A percentile compares a stretch with the other conserved stretches of the same genome.
Evolutionary conservation across 2,329 filamentous ascomycete genomes (phyloP).

Genomic region (Penicillium verrucosum): DNA sequence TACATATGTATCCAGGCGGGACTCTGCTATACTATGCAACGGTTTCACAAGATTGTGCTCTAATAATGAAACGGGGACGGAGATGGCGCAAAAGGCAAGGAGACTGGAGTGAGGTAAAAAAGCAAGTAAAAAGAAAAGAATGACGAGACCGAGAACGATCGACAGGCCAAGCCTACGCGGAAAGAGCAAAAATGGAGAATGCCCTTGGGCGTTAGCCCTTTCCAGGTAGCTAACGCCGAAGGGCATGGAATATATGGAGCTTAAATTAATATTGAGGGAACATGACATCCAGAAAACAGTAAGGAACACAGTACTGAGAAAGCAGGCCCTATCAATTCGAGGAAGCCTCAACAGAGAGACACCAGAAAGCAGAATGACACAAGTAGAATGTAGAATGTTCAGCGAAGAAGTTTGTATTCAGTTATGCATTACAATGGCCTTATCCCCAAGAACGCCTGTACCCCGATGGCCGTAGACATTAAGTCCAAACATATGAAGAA

Average conservation of each 20-base stretch:
- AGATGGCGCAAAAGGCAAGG: neutral
- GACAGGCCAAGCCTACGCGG: neutral
- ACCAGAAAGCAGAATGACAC: neutral
- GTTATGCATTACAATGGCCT: conserved; percentile 23
- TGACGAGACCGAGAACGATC: neutral
- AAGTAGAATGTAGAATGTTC: neutral
- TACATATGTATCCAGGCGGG: too few species aligned
- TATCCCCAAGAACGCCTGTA: conserved; percentile 23
- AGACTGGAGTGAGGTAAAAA: neutral
- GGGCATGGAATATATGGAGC: neutral
- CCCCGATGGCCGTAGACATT: conserved; percentile 22
- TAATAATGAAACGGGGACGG: neutral
- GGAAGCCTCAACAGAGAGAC: neutral
- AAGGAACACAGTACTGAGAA: neutral
- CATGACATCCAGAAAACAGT: neutral
- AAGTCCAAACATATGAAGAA: conserved; percentile 13
- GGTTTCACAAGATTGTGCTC: neutral
- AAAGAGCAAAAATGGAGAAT: neutral
- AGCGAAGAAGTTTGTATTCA: conserved; percentile 18
- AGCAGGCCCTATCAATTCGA: neutral
- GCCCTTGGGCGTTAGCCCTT: neutral
- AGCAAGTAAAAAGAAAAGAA: neutral
- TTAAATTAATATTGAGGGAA: neutral
- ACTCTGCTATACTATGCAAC: too few species aligned
- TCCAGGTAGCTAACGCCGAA: neutral